A percentile compares a stretch with the other conserved stretches of the same genome.
These are phyloP conservation scores for Aspergillus quadrilineatus DNA, from an alignment of 2,329 filamentous ascomycete genomes.

Conservation along the genomic window DNA sequence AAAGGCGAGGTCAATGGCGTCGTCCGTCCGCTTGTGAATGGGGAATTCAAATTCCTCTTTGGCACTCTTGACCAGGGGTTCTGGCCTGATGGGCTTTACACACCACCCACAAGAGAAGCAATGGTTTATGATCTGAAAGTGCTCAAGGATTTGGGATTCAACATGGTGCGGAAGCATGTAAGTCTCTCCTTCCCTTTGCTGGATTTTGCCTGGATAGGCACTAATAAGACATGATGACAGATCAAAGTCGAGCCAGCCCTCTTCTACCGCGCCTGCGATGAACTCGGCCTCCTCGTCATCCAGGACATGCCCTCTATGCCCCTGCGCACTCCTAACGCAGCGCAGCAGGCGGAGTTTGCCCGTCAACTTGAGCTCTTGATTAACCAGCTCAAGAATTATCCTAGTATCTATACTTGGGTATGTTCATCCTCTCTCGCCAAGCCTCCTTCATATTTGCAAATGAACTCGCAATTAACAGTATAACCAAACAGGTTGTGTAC, in stretches of 20 bases:
- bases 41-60: constrained; percentile 66
- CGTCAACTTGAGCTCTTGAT: constrained; percentile 63
- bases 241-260: constrained; percentile 68
- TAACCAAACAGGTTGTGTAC: constrained; percentile 56
- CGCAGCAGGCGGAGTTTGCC: constrained; percentile 63
- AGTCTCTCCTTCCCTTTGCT: constrained; percentile 23
- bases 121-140: constrained; percentile 66
- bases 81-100: constrained; percentile 69
- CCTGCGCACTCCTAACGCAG: constrained; percentile 32
- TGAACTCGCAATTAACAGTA: not conserved
- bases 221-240: constrained; percentile 25
- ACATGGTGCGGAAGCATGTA: constrained; percentile 70
- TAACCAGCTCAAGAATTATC: constrained; percentile 62
- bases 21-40: constrained; percentile 64
- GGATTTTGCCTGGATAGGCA: not conserved
- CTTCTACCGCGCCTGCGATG: constrained; percentile 67
- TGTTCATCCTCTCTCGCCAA: constrained; percentile 28
- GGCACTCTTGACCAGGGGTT: constrained; percentile 70
- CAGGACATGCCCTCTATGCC: constrained; percentile 70
- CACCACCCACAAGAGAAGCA: constrained; percentile 63
- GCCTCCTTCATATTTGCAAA: not conserved
- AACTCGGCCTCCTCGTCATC: constrained; percentile 64
- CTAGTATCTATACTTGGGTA: constrained; percentile 64
- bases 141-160: constrained; percentile 66
- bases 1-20: constrained; percentile 58